Evolutionary conservation across 2,329 filamentous ascomycete genomes (phyloP).

Genomic region (Nakataea oryzae): DNA sequence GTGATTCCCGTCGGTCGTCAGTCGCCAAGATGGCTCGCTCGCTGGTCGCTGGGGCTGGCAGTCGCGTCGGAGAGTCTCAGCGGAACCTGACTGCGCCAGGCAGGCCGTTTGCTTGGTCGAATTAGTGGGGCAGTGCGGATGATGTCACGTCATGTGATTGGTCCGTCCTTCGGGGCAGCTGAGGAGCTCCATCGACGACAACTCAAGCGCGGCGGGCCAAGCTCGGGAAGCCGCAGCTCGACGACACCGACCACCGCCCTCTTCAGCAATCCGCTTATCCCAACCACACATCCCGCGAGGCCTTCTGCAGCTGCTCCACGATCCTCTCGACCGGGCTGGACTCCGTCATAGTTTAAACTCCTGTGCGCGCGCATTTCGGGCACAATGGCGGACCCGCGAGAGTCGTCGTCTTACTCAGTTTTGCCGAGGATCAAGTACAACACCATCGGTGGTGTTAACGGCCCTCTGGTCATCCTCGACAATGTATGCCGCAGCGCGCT

Average conservation of each 20-base stretch:
- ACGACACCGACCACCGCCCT: neutral
- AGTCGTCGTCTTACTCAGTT: conserved; percentile 49
- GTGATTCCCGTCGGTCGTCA: too few relatives aligned
- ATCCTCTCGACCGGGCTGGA: neutral
- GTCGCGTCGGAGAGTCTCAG: neutral
- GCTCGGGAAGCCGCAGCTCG: neutral
- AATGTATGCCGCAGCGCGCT: conserved; percentile 52
- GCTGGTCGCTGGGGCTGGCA: too few relatives aligned
- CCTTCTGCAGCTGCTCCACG: neutral
- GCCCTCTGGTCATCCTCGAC: conserved; percentile 92
- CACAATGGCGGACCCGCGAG: conserved; percentile 45
- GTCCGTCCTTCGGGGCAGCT: neutral
- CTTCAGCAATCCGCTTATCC: neutral
- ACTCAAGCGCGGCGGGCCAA: neutral
- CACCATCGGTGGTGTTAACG: conserved; percentile 96
- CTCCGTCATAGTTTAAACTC: neutral
- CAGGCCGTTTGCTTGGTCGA: neutral
- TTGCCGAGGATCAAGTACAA: conserved; percentile 75
- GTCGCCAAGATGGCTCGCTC: neutral
- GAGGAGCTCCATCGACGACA: conserved; percentile 1
- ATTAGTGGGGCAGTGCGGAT: neutral
- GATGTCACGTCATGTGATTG: conserved; percentile 5
- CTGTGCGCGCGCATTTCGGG: neutral
- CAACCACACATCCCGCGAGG: neutral
- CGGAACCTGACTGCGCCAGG: too few relatives aligned